A percentile compares a stretch with the other conserved stretches of the same genome.
phyloP scores from a whole-genome alignment of 2,329 filamentous ascomycete species.

The Aspergillus hiratsukae region DNA sequence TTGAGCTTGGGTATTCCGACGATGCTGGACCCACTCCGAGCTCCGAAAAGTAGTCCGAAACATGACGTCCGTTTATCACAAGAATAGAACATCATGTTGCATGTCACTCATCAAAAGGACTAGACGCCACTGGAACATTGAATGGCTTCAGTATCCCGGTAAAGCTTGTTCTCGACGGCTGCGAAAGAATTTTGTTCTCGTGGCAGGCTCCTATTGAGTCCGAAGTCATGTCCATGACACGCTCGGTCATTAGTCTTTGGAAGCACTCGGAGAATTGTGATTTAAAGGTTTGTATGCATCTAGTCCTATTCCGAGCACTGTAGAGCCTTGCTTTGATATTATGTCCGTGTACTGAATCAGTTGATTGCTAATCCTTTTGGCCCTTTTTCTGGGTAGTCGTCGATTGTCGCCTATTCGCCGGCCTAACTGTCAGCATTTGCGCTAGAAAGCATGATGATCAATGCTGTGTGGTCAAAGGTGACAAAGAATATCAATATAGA shows the following conservation, averaged over 20 bases:
- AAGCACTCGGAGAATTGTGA: too few relatives aligned
- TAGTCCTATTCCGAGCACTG: neutral
- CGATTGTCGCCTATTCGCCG: too few relatives aligned
- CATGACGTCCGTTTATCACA: neutral
- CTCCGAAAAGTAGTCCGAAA: neutral
- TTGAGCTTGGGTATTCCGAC: too few relatives aligned
- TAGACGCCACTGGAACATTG: neutral
- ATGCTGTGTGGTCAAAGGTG: neutral
- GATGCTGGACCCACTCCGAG: neutral
- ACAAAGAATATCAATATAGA: neutral
- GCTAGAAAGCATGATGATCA: neutral
- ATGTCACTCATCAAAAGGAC: neutral
- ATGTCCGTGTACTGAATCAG: neutral
- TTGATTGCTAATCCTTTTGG: neutral
- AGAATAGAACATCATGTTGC: neutral
- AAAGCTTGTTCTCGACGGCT: constrained; percentile 12
- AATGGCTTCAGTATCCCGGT: constrained; percentile 1
- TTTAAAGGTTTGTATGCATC: neutral
- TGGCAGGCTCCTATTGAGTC: neutral
- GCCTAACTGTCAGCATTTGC: neutral
- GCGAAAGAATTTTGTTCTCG: neutral
- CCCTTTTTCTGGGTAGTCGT: neutral
- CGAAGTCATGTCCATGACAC: too few relatives aligned
- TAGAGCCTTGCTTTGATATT: neutral
- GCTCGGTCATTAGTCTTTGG: too few relatives aligned